phyloP scores from a whole-genome alignment of 352 stramenopile genomes.

The Globisporangium parvum region DNA sequence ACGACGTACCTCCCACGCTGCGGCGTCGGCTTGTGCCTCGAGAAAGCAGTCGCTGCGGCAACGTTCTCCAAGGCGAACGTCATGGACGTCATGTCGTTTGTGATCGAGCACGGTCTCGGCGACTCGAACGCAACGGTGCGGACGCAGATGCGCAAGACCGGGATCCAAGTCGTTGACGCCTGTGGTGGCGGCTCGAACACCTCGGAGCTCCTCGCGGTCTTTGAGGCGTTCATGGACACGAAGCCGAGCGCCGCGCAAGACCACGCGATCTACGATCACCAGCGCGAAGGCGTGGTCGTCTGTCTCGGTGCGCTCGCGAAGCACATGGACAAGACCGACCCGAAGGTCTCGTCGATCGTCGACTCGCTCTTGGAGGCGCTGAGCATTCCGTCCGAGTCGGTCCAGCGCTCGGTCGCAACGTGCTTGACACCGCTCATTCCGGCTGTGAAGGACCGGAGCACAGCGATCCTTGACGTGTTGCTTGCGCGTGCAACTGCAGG shows the following conservation, averaged over 20 bases:
- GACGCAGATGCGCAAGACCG: constrained; percentile 80
- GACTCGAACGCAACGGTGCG: constrained; percentile 70
- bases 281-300: constrained; percentile 88
- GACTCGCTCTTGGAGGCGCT: constrained; percentile 85
- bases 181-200: constrained; percentile 68
- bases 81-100: constrained; percentile 65
- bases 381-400: constrained; percentile 89
- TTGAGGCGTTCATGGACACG: constrained; percentile 69
- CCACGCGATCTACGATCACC: constrained; percentile 72
- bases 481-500: constrained; percentile 62
- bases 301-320: constrained; percentile 86
- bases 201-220: constrained; percentile 52
- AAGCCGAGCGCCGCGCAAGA: constrained; percentile 39
- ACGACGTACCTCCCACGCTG: constrained; percentile 55
- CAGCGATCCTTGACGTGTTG: constrained; percentile 67
- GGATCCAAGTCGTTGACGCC: constrained; percentile 69
- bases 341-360: constrained; percentile 86
- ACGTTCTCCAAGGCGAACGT: constrained; percentile 54
- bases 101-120: constrained; percentile 71
- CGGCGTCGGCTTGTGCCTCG: constrained; percentile 72
- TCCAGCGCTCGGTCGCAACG: constrained; percentile 89
- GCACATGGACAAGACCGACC: constrained; percentile 86
- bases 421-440: constrained; percentile 89
- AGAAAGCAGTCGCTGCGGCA: constrained; percentile 46
- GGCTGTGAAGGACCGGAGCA: constrained; percentile 69